Evolutionary conservation across 2,329 filamentous ascomycete species (phyloP).

Genomic region (Talaromyces pinophilus): DNA sequence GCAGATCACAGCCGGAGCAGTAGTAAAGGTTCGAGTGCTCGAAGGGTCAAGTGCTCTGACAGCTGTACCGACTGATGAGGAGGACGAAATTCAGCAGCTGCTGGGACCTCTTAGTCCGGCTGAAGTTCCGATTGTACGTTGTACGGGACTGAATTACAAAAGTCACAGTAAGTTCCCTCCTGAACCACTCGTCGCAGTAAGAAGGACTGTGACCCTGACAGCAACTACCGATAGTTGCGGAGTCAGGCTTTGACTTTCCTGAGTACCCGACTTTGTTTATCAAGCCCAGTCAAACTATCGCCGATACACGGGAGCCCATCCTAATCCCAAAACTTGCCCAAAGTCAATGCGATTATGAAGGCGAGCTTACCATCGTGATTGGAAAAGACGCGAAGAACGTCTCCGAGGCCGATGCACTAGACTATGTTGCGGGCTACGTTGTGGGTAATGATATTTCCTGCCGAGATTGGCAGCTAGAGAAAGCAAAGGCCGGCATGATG

Average conservation of each 20-base stretch:
- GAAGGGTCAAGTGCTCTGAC: not conserved
- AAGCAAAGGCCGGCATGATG: not conserved
- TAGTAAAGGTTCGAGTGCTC: not conserved
- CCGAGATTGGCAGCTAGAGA: slow-evolving; percentile 7
- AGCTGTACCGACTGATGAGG: not conserved
- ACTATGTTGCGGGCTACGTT: not conserved
- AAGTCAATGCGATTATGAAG: not conserved
- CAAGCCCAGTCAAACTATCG: not conserved
- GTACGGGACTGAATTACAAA: not conserved
- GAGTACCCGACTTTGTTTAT: not conserved
- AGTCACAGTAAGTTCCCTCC: not conserved
- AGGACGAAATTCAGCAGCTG: not conserved
- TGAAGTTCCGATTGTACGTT: not conserved
- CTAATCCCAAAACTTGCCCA: not conserved
- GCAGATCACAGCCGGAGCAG: not conserved
- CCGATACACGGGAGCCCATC: not conserved
- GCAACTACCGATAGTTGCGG: not conserved
- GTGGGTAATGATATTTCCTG: slow-evolving; percentile 1
- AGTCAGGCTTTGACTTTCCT: not conserved
- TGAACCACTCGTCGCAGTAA: too few relatives aligned
- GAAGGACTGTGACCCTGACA: not conserved
- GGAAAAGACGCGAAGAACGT: not conserved
- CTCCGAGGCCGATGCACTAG: not conserved
- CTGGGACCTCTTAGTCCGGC: not conserved
- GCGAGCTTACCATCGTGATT: not conserved